Evolutionary conservation across 2,329 filamentous ascomycete genomes (phyloP), one percentile per base, ranked within the genome.

Genomic region (Trichoderma koningiopsis): DNA sequence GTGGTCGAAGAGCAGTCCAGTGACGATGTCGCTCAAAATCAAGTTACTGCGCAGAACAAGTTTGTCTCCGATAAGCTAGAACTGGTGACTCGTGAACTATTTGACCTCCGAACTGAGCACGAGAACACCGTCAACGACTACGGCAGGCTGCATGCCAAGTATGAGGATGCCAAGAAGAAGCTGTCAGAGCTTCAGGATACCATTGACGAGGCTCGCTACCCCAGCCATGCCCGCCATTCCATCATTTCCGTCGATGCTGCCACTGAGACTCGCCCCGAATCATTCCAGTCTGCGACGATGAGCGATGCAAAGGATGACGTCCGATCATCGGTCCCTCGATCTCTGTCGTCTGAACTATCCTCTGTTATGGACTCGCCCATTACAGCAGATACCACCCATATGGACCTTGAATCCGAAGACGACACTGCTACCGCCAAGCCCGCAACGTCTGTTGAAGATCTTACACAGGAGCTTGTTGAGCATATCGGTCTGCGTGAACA

Each of bases 1-100:
- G 19, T 13, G 8, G 29, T 16, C 4, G 35, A 56, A 3, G 52
- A 63, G 4, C 47, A 49, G 16, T 14, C 29, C 19, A 47, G 37
- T 16, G 29, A 22, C 22, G 66, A 63, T 7, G 33, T 14, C 6
- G 58, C 49, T 22, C 37, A 62, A 22, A 63, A 10, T 14, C 87
- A 88, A 71, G 96, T 88, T 76, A 90, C 92, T 16, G 92, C 92
- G 0, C 94, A 97, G 78, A 91, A 89, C 56, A 92, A 91, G 72
- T 94, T 94, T 75, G 92, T 97, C 65, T 91, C 92, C 7, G 95
- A 98, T 78, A 97, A 98, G 81, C 87, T 98, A 16, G 95, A 98
- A 76, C 91, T 86, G 49, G 91, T 98, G 52, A 96, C 92, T 0
- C 93, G 97, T 77, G 96, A 99, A 80, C 89, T 99, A 2, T 88